Evolutionary conservation across 163 green algal species (phyloP), one percentile per base, ranked within the genome.

Genomic region (Chlorella variabilis): DNA sequence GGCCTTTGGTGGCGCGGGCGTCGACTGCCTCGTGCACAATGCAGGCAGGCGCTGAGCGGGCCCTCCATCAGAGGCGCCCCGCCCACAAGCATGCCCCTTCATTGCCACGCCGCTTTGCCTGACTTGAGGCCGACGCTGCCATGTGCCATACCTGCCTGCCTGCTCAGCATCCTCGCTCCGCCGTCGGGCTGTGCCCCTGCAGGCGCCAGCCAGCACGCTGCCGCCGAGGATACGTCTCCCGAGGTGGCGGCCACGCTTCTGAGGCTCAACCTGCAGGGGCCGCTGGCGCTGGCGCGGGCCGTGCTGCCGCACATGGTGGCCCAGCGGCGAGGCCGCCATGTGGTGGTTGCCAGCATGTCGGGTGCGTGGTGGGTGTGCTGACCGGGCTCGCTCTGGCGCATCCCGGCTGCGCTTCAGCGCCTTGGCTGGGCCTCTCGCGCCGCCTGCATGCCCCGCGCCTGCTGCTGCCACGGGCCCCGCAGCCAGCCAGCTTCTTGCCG

Each of bases 21-120:
- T 96, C 1, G 93, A 97, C 71, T 92, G 88, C 62, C 58, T 96
- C 1, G 74, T 96, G 11, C 90, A 96, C 73, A 94, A 94, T 41
- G 93, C 89, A 67, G 89, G 89, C 89, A 45, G 5, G 80, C 33
- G 4, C 27, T 81, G 31, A 11, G 15, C 45, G 15, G 11, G 45
- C 45, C 11, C 11, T n/a, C n/a, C n/a, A n/a, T n/a, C n/a, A n/a
- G n/a, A n/a, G n/a, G n/a, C n/a, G n/a, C n/a, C n/a, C n/a, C n/a
- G n/a, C n/a, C n/a, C 45, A 54, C 45, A 23, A 54, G 45, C 11
- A 11, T 54, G 45, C 15, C 11, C 45, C 45, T 54, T 54, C 29
- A 21, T 65, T 70, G 33, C 15, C 45, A 54, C 15, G 45, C 15
- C 45, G 15, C 68, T 39, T 42, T 42, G 33, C 5, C n/a, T n/a